Evolutionary conservation across 176 grass and related monocot species (phyloP).

Genomic region (Zizania latifolia): DNA sequence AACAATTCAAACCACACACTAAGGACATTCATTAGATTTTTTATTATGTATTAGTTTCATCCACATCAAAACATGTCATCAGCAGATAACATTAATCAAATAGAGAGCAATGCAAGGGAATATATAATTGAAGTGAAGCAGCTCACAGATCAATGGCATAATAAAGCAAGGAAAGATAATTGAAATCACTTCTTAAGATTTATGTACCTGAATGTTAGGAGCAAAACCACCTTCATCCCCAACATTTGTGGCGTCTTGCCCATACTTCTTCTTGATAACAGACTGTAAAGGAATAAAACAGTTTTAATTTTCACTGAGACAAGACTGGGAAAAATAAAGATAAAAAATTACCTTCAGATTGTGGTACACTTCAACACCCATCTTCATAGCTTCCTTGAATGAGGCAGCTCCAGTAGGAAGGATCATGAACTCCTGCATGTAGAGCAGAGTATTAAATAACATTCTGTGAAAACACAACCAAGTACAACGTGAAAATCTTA

Average conservation of each 20-base stretch:
- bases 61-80: not conserved
- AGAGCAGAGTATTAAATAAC: not conserved
- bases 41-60: not conserved
- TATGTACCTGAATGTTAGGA: constrained; percentile 85
- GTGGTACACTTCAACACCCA: constrained; percentile 97
- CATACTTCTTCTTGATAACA: constrained; percentile 99
- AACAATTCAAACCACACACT: not conserved
- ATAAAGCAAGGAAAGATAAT: not conserved
- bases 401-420: constrained; percentile 73
- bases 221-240: constrained; percentile 99
- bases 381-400: constrained; percentile 99
- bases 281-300: constrained; percentile 17
- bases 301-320: not conserved
- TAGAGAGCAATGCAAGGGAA: not conserved
- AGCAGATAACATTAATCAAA: not conserved
- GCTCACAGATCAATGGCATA: not conserved
- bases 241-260: constrained; percentile 93
- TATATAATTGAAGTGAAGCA: not conserved
- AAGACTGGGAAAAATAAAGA: not conserved
- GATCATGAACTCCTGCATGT: constrained; percentile 89
- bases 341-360: constrained; percentile 59
- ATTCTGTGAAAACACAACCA: not conserved
- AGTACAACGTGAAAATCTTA: not conserved
- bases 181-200: not conserved
- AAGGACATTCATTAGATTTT: not conserved